These are phyloP conservation scores for Samsoniella hepiali DNA, from an alignment of 2,329 filamentous ascomycete genomes.

Conservation along the genomic window DNA sequence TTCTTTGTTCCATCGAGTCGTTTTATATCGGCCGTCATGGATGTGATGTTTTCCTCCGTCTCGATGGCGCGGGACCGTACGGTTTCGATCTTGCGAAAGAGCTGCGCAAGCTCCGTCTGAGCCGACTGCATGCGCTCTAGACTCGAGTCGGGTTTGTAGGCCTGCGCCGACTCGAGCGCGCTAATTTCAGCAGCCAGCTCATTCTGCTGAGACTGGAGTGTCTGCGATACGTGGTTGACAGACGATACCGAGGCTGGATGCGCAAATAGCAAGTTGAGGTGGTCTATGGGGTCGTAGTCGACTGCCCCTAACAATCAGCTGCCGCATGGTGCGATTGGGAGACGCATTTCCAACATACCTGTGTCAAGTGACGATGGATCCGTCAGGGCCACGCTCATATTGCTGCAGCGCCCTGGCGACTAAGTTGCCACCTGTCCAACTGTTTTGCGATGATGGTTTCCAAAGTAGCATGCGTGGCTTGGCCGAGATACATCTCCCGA, in stretches of 20 bases:
- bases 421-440: not conserved
- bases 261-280: slow-evolving; percentile 91
- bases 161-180: slow-evolving; percentile 70
- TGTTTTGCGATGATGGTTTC: not conserved
- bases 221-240: slow-evolving; percentile 68
- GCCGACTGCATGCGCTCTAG: slow-evolving; percentile 89
- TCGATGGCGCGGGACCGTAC: slow-evolving; percentile 84
- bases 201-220: slow-evolving; percentile 73
- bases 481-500: not conserved
- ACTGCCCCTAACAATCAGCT: slow-evolving; percentile 33
- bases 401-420: slow-evolving; percentile 1
- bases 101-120: slow-evolving; percentile 80
- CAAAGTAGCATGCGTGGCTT: not conserved
- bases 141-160: slow-evolving; percentile 80
- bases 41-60: slow-evolving; percentile 93
- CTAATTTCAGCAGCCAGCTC: slow-evolving; percentile 77
- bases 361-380: slow-evolving; percentile 18
- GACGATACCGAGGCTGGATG: slow-evolving; percentile 81
- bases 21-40: slow-evolving; percentile 99
- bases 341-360: not conserved
- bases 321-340: not conserved
- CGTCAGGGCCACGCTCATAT: slow-evolving; percentile 15
- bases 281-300: slow-evolving; percentile 88
- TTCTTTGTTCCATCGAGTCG: slow-evolving; percentile 93
- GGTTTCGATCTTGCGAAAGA: slow-evolving; percentile 93